These are phyloP conservation scores for Platanus orientalis DNA, from an alignment of 164 flowering plant genomes.

Conservation along the genomic window DNA sequence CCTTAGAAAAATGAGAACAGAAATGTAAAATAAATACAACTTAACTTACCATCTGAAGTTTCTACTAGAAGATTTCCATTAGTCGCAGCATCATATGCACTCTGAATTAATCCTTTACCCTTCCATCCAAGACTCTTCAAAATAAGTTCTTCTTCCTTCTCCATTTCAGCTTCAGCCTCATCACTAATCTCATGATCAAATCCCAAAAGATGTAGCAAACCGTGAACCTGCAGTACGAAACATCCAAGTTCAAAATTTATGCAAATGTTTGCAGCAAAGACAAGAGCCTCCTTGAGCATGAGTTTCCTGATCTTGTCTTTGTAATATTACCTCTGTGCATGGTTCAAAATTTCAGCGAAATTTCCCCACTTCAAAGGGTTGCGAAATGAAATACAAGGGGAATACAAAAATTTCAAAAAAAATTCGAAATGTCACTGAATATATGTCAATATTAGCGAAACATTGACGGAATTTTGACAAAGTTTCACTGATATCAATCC, in stretches of 20 bases:
- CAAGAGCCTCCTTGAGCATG: neutral
- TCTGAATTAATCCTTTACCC: slow-evolving; percentile 86
- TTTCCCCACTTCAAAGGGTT: too few relatives aligned
- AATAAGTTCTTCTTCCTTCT: slow-evolving; percentile 75
- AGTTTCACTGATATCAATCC: too few relatives aligned
- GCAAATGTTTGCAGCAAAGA: neutral
- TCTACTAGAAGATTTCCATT: slow-evolving; percentile 33
- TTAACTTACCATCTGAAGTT: slow-evolving; percentile 48
- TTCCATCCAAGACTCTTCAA: slow-evolving; percentile 83
- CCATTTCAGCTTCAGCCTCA: slow-evolving; percentile 92
- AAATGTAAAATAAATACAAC: slow-evolving; percentile 3
- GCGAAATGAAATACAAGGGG: too few relatives aligned
- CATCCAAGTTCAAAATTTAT: neutral
- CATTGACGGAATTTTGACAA: too few relatives aligned
- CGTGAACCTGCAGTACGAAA: slow-evolving; percentile 63
- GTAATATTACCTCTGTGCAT: too few relatives aligned
- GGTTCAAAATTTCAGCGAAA: too few relatives aligned
- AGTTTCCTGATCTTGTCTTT: neutral
- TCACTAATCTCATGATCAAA: slow-evolving; percentile 96
- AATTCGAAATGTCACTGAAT: too few relatives aligned
- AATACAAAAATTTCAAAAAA: too few relatives aligned
- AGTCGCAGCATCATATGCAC: slow-evolving; percentile 57
- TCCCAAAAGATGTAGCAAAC: slow-evolving; percentile 86
- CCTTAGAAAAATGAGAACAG: neutral
- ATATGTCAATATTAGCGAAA: too few relatives aligned